These are phyloP conservation scores for Pisolithus albus DNA, from an alignment of 768 basidiomycete species.

Conservation along the genomic window DNA sequence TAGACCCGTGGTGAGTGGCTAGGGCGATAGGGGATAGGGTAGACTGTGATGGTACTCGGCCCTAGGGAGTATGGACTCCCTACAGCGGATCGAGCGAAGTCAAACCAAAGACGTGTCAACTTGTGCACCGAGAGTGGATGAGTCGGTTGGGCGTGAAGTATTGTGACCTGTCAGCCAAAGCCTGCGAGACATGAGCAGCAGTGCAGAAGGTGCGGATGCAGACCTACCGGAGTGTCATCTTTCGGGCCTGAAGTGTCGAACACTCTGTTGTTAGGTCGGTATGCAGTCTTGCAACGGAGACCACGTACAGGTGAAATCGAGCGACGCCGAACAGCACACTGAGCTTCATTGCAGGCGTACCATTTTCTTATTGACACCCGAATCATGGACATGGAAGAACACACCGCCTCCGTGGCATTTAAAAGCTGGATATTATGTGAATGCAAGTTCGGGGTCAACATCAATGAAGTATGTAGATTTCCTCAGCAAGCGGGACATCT, in stretches of 20 bases:
- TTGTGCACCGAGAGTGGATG: too few species aligned
- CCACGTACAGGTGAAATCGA: constrained; percentile 84
- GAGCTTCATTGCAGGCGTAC: constrained; percentile 95
- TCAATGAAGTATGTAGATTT: constrained; percentile 39
- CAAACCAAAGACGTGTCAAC: too few species aligned
- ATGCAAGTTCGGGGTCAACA: constrained; percentile 3
- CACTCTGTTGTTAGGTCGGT: constrained; percentile 1
- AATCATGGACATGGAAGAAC: constrained; percentile 92
- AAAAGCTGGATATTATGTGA: constrained; percentile 45
- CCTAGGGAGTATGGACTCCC: too few species aligned
- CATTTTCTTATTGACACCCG: constrained; percentile 92
- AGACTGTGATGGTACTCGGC: too few species aligned
- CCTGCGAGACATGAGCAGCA: too few species aligned
- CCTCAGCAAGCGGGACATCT: constrained; percentile 73
- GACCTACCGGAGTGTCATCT: constrained; percentile 86
- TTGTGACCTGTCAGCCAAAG: too few species aligned
- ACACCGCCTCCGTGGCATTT: constrained; percentile 86
- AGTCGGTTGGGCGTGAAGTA: too few species aligned
- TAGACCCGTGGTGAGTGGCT: too few species aligned
- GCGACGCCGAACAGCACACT: constrained; percentile 91
- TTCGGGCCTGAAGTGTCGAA: constrained; percentile 81
- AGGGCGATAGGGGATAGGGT: too few species aligned
- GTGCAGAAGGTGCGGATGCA: too few species aligned
- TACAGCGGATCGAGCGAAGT: too few species aligned
- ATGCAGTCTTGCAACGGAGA: not conserved